Conservation (phyloP, 371 early-diverging fungal genomes). For the Actinomortierella ambigua region DNA sequence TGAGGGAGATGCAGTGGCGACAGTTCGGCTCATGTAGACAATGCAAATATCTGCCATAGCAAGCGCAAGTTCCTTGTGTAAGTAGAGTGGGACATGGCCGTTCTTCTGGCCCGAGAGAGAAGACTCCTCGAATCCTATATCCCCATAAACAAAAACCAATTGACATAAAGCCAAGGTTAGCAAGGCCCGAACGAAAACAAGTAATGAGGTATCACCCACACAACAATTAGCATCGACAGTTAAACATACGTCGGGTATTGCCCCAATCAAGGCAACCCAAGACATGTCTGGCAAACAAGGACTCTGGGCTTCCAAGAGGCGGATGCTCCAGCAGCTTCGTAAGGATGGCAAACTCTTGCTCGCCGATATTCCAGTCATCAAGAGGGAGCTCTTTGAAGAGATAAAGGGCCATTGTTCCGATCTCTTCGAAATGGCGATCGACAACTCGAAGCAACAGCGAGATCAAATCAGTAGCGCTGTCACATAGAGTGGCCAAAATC, state of each 20-base stretch:
- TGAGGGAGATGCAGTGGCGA: not conserved
- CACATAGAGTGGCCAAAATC: constrained; percentile 50
- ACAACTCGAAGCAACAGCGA: constrained; percentile 56
- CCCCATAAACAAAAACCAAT: too few species aligned
- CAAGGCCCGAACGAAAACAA: too few species aligned
- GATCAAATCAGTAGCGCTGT: constrained; percentile 46
- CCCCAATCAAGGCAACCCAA: constrained; percentile 55
- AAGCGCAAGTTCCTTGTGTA: constrained; percentile 26
- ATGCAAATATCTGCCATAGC: constrained; percentile 24
- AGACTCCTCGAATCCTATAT: not conserved
- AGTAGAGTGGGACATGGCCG: constrained; percentile 1
- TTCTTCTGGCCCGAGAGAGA: constrained; percentile 13
- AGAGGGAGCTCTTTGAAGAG: constrained; percentile 57
- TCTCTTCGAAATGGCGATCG: constrained; percentile 46
- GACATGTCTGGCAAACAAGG: constrained; percentile 51
- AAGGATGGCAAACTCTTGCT: constrained; percentile 49
- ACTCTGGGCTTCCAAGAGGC: constrained; percentile 29
- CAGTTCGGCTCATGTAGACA: constrained; percentile 10
- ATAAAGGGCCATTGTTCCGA: constrained; percentile 59
- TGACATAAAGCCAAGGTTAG: too few species aligned
- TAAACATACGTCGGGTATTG: constrained; percentile 18
- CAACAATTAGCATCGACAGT: constrained; percentile 47
- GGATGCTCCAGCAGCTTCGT: constrained; percentile 47
- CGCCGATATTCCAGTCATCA: constrained; percentile 49
- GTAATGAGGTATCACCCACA: too few species aligned